phyloP scores from a whole-genome alignment of 306 rosid genomes.

The Inga laurina region DNA sequence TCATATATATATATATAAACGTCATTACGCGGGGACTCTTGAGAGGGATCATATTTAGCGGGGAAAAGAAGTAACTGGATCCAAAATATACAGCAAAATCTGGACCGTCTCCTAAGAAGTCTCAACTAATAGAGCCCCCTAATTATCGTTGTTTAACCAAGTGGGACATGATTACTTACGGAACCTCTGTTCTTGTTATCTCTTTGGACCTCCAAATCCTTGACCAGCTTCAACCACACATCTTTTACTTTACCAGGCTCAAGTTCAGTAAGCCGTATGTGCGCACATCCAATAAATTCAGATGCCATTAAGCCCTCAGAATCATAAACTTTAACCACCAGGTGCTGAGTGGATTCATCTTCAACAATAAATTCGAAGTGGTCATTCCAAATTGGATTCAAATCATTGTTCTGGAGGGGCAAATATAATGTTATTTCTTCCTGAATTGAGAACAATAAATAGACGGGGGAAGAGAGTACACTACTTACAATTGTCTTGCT shows the following conservation, averaged over 20 bases:
- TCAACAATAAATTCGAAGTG: conserved; percentile 92
- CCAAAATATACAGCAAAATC: not conserved
- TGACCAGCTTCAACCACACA: conserved; percentile 95
- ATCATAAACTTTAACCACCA: conserved; percentile 75
- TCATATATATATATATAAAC: not conserved
- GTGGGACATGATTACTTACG: conserved; percentile 49
- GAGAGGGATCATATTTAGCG: not conserved
- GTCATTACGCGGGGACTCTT: not conserved
- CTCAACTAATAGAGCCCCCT: conserved; percentile 8
- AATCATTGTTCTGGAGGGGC: conserved; percentile 76
- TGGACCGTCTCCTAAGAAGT: conserved; percentile 4
- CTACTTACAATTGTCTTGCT: conserved; percentile 87
- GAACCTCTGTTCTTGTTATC: conserved; percentile 91
- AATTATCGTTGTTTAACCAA: conserved; percentile 27
- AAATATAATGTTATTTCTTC: conserved; percentile 30
- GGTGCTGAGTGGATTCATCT: conserved; percentile 85
- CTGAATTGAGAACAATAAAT: conserved; percentile 26
- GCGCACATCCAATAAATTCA: conserved; percentile 79
- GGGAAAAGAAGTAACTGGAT: not conserved
- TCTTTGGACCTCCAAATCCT: conserved; percentile 85
- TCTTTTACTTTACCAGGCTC: conserved; percentile 93
- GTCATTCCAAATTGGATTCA: conserved; percentile 96
- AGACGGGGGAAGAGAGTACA: conserved; percentile 2
- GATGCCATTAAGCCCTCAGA: conserved; percentile 79
- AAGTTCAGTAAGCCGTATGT: conserved; percentile 65